Evolutionary conservation across 257 asterid genomes (phyloP), one percentile per base, ranked within the genome.

Genomic region (Lavandula angustifolia): DNA sequence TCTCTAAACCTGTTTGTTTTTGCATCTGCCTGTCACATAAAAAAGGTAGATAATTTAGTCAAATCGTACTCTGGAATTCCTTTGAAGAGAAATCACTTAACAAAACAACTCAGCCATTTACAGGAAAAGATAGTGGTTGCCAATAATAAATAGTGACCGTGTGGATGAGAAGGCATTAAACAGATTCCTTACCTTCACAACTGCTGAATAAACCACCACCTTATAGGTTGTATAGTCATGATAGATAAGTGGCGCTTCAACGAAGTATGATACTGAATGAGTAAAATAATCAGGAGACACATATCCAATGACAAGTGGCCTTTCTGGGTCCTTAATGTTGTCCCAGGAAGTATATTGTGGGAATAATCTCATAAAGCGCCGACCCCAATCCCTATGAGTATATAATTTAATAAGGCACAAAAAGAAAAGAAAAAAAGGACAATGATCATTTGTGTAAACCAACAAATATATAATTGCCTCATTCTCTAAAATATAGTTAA

Each of bases 221-320:
- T 86, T 94, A 75, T 81, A 90, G 78, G 80, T 83, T 64, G 77
- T 71, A 68, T 79, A 81, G 78, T 94, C 89, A 59, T 94, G 96
- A 78, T 84, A 78, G 56, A 81, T 65, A 32, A 94, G 89, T 10
- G 99, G 99, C 6, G 95, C 96, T 76, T 94, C 99, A 35, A 94
- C 82, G 77, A 87, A 94, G 78, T 94, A 94, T 34, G 99, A 94
- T 16, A 94, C 99, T 14, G 99, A 94, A 69, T 94, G 99, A 70
- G 99, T 94, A 75, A 94, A 94, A 78, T 87, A 94, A 86, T 94
- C 99, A 34, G 99, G 99, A 78, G 99, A 94, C 68, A 94, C 98
- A 62, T 94, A 94, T 87, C 96, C 99, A 63, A 94, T 82, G 49
- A 85, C 82, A 67, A 94, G 86, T 57, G 89, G 87, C 76, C 94